phyloP scores from a whole-genome alignment of 2,329 filamentous ascomycete species.

The Nakataea oryzae region DNA sequence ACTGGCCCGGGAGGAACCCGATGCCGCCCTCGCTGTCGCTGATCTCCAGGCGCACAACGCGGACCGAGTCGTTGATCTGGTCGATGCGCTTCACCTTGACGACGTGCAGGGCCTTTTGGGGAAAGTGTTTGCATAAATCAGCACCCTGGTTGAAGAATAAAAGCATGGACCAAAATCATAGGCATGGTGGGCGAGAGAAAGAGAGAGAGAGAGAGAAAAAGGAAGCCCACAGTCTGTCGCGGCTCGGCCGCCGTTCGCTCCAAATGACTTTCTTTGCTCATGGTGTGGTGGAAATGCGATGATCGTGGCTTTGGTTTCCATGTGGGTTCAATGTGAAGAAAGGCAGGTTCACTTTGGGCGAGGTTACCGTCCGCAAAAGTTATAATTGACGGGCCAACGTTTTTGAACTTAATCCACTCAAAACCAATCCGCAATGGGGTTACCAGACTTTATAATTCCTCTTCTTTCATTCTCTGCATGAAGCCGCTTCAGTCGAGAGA shows the following conservation, averaged over 20 bases:
- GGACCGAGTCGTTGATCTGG: constrained; percentile 55
- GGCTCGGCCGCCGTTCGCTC: constrained; percentile 67
- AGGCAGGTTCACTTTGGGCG: too few species aligned
- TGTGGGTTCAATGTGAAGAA: too few species aligned
- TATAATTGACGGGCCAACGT: too few species aligned
- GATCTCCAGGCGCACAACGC: constrained; percentile 50
- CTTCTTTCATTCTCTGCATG: too few species aligned
- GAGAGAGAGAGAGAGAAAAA: neutral
- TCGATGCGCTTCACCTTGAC: constrained; percentile 52
- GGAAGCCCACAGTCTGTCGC: constrained; percentile 44
- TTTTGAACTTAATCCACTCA: too few species aligned
- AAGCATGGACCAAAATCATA: neutral
- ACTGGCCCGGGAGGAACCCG: constrained; percentile 74
- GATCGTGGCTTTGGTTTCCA: too few species aligned
- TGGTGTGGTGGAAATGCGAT: neutral
- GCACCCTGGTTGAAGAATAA: neutral
- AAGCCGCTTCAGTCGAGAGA: too few species aligned
- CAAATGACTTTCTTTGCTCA: constrained; percentile 39
- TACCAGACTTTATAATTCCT: too few species aligned
- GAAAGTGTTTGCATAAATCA: neutral
- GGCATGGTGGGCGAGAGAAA: too few species aligned
- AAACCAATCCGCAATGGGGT: too few species aligned
- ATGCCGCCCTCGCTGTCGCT: constrained; percentile 12
- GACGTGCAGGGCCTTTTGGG: constrained; percentile 39
- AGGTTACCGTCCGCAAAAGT: too few species aligned